phyloP scores from a whole-genome alignment of 208 protist species.

The Trypanosoma cruzi region DNA sequence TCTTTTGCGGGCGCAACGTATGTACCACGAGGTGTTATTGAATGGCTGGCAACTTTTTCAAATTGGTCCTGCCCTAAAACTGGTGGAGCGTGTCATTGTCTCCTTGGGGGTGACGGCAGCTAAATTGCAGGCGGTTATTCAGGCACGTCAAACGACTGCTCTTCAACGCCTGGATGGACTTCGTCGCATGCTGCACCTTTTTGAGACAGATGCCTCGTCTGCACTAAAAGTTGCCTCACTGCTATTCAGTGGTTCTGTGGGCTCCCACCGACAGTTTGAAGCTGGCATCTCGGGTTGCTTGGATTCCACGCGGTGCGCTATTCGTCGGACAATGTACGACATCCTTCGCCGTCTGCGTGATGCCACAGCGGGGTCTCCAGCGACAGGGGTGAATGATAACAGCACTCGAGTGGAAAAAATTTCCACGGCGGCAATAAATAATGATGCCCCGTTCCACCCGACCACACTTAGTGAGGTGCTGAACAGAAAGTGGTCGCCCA shows the following conservation, averaged over 20 bases:
- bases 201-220: conserved; percentile 23
- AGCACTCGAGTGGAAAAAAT: neutral
- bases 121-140: conserved; percentile 26
- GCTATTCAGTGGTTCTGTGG: conserved; percentile 27
- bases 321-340: conserved; percentile 36
- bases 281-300: conserved; percentile 32
- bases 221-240: conserved; percentile 34
- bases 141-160: conserved; percentile 39
- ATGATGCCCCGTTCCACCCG: conserved; percentile 3
- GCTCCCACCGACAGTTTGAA: conserved; percentile 22
- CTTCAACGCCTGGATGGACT: conserved; percentile 41
- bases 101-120: conserved; percentile 25
- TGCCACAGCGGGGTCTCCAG: conserved; percentile 14
- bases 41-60: conserved; percentile 21
- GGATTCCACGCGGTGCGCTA: conserved; percentile 17
- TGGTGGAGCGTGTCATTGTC: conserved; percentile 36
- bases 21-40: conserved; percentile 26
- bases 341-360: conserved; percentile 24
- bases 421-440: neutral
- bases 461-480: conserved; percentile 63
- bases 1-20: conserved; percentile 21
- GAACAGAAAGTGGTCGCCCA: conserved; percentile 56
- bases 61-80: conserved; percentile 20
- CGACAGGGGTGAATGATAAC: conserved; percentile 2
- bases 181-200: conserved; percentile 32